These are phyloP conservation scores for Fusarium circinatum DNA, from an alignment of 2,329 filamentous ascomycete species.

Conservation along the genomic window DNA sequence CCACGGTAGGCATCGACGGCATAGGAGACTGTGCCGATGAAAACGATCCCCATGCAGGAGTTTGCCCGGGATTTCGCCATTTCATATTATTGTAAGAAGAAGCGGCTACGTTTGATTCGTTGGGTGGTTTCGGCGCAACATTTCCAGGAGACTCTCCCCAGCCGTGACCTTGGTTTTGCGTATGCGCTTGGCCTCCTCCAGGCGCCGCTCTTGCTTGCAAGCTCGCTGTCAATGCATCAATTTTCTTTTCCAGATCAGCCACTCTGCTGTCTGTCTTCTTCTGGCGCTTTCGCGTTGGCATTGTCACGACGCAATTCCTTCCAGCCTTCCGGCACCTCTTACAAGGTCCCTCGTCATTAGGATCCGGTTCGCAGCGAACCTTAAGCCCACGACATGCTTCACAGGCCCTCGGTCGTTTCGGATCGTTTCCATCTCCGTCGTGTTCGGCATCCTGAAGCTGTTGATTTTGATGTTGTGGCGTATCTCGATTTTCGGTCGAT, in stretches of 20 bases:
- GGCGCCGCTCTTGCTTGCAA: slow-evolving; percentile 66
- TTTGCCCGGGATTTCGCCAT: slow-evolving; percentile 19
- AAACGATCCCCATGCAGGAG: slow-evolving; percentile 31
- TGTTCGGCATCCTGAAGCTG: slow-evolving; percentile 34
- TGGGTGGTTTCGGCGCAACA: slow-evolving; percentile 14
- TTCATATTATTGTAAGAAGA: slow-evolving; percentile 10
- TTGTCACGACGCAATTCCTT: slow-evolving; percentile 80
- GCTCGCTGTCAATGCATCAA: slow-evolving; percentile 86
- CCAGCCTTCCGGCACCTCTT: slow-evolving; percentile 83
- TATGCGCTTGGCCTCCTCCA: slow-evolving; percentile 20
- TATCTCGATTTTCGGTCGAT: slow-evolving; percentile 35
- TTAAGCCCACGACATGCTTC: slow-evolving; percentile 81
- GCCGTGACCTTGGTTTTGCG: slow-evolving; percentile 3
- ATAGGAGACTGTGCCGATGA: slow-evolving; percentile 23
- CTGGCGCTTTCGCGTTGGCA: slow-evolving; percentile 79
- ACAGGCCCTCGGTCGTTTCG: slow-evolving; percentile 77
- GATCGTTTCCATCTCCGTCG: slow-evolving; percentile 53
- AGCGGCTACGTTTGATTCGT: slow-evolving; percentile 6
- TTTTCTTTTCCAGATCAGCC: slow-evolving; percentile 91
- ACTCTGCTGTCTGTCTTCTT: slow-evolving; percentile 93
- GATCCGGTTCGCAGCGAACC: slow-evolving; percentile 85
- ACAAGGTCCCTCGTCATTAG: slow-evolving; percentile 71
- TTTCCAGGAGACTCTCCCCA: slow-evolving; percentile 18
- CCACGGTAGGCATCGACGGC: slow-evolving; percentile 3
- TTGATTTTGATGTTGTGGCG: slow-evolving; percentile 17